Evolutionary conservation across 805 yeast genomes (phyloP).

Genomic region (Suhomyces vadensis): DNA sequence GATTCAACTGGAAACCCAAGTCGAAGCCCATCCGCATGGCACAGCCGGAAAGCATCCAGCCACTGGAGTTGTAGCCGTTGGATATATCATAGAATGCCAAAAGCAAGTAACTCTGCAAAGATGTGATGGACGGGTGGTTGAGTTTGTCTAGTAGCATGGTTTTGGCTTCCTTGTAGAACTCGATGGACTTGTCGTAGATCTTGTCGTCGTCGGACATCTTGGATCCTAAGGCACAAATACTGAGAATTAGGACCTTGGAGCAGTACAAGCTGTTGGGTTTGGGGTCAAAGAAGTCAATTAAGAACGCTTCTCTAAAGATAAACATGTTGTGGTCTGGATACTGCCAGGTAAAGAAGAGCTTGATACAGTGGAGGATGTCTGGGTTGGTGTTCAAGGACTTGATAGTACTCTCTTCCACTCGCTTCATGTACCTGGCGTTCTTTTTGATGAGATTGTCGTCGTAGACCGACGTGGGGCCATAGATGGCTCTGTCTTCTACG

Average conservation of each 20-base stretch:
- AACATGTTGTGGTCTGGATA: slow-evolving; percentile 65
- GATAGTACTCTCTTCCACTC: slow-evolving; percentile 17
- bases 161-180: slow-evolving; percentile 51
- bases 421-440: slow-evolving; percentile 11
- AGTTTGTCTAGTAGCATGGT: slow-evolving; percentile 42
- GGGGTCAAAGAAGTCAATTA: slow-evolving; percentile 61
- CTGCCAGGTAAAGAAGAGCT: slow-evolving; percentile 60
- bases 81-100: slow-evolving; percentile 64
- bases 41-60: slow-evolving; percentile 64
- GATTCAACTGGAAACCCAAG: slow-evolving; percentile 62
- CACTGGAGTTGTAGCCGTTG: slow-evolving; percentile 56
- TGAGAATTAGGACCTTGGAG: slow-evolving; percentile 52
- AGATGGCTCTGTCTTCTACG: slow-evolving; percentile 36
- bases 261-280: slow-evolving; percentile 53
- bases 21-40: slow-evolving; percentile 68
- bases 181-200: slow-evolving; percentile 41
- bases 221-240: slow-evolving; percentile 62
- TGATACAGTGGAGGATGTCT: slow-evolving; percentile 36
- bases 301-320: slow-evolving; percentile 62
- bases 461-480: slow-evolving; percentile 49
- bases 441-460: slow-evolving; percentile 29
- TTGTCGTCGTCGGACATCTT: slow-evolving; percentile 46
- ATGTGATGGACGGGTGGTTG: slow-evolving; percentile 51
- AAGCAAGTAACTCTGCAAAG: slow-evolving; percentile 58
- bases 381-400: slow-evolving; percentile 35